Evolutionary conservation across 2,329 filamentous ascomycete species (phyloP).

Genomic region (Penicillium sp.): DNA sequence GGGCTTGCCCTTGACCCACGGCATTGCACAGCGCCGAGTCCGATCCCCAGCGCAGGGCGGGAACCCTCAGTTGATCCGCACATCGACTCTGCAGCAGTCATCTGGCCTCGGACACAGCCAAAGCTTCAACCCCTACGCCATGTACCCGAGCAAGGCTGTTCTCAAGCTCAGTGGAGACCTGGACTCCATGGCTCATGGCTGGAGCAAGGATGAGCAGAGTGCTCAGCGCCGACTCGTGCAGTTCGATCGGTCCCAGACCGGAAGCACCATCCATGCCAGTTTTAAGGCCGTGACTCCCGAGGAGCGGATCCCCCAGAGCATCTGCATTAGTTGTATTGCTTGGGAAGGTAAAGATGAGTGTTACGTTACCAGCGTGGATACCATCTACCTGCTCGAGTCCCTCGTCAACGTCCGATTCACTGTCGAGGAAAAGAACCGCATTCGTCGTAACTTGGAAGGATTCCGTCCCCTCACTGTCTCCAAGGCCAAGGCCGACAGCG

Average conservation of each 20-base stretch:
- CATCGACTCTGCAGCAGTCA: conserved; percentile 64
- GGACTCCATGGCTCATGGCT: conserved; percentile 77
- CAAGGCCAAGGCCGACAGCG: conserved; percentile 86
- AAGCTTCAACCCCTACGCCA: conserved; percentile 73
- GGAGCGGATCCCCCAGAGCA: conserved; percentile 78
- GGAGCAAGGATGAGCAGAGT: conserved; percentile 78
- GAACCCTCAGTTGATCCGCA: conserved; percentile 65
- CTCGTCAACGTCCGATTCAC: conserved; percentile 84
- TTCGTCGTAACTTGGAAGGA: conserved; percentile 90
- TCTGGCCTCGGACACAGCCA: conserved; percentile 49
- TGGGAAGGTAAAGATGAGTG: conserved; percentile 91
- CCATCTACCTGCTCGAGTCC: conserved; percentile 90
- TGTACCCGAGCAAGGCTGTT: conserved; percentile 80
- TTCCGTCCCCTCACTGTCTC: conserved; percentile 92
- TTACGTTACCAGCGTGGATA: conserved; percentile 95
- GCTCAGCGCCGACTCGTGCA: conserved; percentile 81
- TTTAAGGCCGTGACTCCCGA: conserved; percentile 79
- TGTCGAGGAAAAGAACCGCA: conserved; percentile 97
- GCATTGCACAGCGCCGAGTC: conserved; percentile 39
- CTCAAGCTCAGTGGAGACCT: conserved; percentile 85
- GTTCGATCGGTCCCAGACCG: conserved; percentile 79
- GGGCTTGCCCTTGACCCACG: conserved; percentile 28
- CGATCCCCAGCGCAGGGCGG: conserved; percentile 47
- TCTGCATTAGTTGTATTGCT: conserved; percentile 96
- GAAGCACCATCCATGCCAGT: conserved; percentile 75